Evolutionary conservation across 2,329 filamentous ascomycete species (phyloP).

Genomic region (Venturia aucupariae): DNA sequence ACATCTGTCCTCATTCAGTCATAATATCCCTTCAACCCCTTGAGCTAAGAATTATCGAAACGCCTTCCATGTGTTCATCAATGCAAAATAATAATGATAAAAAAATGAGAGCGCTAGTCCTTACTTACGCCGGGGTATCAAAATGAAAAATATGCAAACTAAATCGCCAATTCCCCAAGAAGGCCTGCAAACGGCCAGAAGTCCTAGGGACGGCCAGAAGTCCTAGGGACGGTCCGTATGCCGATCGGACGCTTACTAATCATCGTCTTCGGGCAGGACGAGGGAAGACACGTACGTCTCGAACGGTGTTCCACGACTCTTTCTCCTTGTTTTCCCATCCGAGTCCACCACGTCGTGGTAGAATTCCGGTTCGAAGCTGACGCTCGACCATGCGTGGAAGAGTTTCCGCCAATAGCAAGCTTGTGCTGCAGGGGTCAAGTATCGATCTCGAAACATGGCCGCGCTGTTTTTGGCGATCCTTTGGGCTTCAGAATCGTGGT

Average conservation of each 20-base stretch:
- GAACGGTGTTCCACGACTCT: constrained; percentile 16
- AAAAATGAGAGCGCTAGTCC: background rate
- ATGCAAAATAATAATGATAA: no score
- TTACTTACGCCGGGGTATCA: background rate
- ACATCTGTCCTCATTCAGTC: background rate
- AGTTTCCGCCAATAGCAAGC: constrained; percentile 47
- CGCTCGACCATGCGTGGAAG: constrained; percentile 29
- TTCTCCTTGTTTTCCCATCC: constrained; percentile 14
- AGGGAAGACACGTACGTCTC: constrained; percentile 14
- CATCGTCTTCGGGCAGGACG: background rate
- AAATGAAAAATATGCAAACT: background rate
- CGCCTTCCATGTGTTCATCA: no score
- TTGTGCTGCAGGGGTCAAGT: constrained; percentile 46
- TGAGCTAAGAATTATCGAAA: no score
- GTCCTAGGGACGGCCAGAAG: background rate
- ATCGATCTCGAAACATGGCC: constrained; percentile 41
- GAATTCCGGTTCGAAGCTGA: constrained; percentile 23
- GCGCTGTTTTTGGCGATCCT: constrained; percentile 42
- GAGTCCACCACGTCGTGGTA: constrained; percentile 15
- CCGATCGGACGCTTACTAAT: background rate
- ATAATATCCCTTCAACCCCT: no score
- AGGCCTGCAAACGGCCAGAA: background rate
- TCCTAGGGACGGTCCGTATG: background rate
- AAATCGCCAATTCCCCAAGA: background rate
- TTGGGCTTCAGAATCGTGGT: constrained; percentile 36